Percentiles rank a stretch among this genome's conserved stretches.
phyloP scores from a whole-genome alignment of 108 stramenopile genomes.

The Conticribra guillardii region DNA sequence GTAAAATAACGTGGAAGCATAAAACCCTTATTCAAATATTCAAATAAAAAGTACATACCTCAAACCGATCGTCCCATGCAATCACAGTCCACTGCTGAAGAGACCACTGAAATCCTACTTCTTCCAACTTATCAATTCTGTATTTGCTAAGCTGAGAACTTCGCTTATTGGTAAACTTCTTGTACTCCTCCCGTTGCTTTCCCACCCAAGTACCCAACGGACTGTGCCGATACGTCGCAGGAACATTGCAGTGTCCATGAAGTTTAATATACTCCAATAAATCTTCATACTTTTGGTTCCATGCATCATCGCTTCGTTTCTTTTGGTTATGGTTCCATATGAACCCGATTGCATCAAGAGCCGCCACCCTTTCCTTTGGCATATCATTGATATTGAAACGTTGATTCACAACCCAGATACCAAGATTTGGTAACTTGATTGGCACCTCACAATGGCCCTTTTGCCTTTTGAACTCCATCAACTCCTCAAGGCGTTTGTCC shows the following conservation, averaged over 20 bases:
- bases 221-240: slow-evolving; percentile 33
- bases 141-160: slow-evolving; percentile 37
- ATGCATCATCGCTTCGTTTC: slow-evolving; percentile 19
- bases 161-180: slow-evolving; percentile 42
- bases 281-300: slow-evolving; percentile 30
- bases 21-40: too few species aligned
- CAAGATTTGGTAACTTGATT: slow-evolving; percentile 18
- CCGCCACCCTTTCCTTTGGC: slow-evolving; percentile 39
- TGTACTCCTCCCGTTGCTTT: slow-evolving; percentile 54
- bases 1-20: too few species aligned
- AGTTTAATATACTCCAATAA: slow-evolving; percentile 25
- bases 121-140: slow-evolving; percentile 41
- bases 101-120: slow-evolving; percentile 49
- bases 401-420: slow-evolving; percentile 52
- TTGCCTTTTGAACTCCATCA: slow-evolving; percentile 19
- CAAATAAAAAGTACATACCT: slow-evolving; percentile 21
- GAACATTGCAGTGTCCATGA: slow-evolving; percentile 42
- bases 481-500: slow-evolving; percentile 42
- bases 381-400: slow-evolving; percentile 44
- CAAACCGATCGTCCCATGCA: slow-evolving; percentile 52
- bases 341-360: slow-evolving; percentile 47
- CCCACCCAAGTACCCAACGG: slow-evolving; percentile 47
- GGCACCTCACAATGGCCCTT: slow-evolving; percentile 35
- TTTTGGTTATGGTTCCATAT: slow-evolving; percentile 54
- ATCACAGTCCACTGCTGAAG: slow-evolving; percentile 34